Base-by-base conservation (phyloP, 305 asterid genomes). In the Fraxinus sp. region DNA sequence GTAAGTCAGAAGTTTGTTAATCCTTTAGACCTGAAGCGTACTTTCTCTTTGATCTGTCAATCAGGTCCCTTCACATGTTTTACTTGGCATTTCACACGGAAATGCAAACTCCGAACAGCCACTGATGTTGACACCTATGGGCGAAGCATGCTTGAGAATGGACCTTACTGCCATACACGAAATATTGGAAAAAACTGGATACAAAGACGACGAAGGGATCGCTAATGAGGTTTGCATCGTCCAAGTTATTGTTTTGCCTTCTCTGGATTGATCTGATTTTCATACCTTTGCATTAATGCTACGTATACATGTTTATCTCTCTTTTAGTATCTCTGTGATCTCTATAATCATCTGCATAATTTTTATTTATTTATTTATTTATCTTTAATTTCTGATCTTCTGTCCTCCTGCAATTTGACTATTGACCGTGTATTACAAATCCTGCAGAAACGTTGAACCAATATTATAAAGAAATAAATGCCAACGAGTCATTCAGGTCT, bases 131-230 rank as follows among this genome's bases (percentile, higher is more conserved):
- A 91, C 93, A 22, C 97, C 98, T 4, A 86, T 90, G 91, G 98
- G 98, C 18, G 99, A 95, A 91, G 98, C 98, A 74, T 95, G 99
- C 90, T 84, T 92, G 89, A 89, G 97, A 87, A 89, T 88, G 92
- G 99, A 94, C 89, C 94, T 95, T 76, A 93, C 97, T 1, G 97
- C 98, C 77, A 90, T 95, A 80, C 94, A 95, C 41, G 96, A 94
- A 80, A 86, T 92, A 79, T 73, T 95, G 83, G 95, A 95, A n/a
- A 93, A 93, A 86, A 88, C 86, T 79, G 96, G 97, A 2, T 93
- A 95, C 86, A 94, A 91, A 85, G 97, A 95, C 32, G 99, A 95
- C 26, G 97, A 93, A 80, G 98, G 99, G 78, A 89, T 93, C 16
- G 93, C 97, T 18, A 91, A 93, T 7, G 99, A 95, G 97, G 98